Evolutionary conservation across 2,329 filamentous ascomycete species (phyloP).

Genomic region (Phyllosticta paracitricarpa): DNA sequence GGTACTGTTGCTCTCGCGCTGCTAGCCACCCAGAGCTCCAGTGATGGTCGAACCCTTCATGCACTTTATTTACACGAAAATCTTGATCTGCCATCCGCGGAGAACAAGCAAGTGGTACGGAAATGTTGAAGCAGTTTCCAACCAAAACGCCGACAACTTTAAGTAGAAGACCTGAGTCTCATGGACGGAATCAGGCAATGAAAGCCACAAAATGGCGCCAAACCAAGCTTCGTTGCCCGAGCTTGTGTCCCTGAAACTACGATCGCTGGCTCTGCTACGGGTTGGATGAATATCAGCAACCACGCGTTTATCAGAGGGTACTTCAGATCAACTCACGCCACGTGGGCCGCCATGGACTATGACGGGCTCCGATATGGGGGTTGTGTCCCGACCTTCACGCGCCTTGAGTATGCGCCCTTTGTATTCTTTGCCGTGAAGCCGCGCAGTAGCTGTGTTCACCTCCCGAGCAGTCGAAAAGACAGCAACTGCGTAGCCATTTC

Average conservation of each 20-base stretch:
- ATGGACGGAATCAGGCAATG: background rate
- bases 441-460: constrained; percentile 20
- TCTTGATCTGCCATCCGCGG: background rate
- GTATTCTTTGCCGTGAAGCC: constrained; percentile 20
- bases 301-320: background rate
- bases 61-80: background rate
- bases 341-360: constrained; percentile 19
- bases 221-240: background rate
- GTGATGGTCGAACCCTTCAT: background rate
- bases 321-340: background rate
- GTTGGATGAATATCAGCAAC: constrained; percentile 5
- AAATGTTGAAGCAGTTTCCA: background rate
- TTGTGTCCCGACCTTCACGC: constrained; percentile 25
- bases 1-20: background rate
- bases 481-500: constrained; percentile 22
- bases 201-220: background rate
- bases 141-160: background rate
- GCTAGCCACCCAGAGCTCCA: background rate
- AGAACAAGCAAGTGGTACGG: background rate
- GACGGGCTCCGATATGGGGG: constrained; percentile 21
- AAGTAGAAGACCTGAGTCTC: background rate
- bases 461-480: constrained; percentile 22
- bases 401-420: constrained; percentile 24
- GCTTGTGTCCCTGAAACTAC: background rate
- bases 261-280: background rate